Evolutionary conservation across 1,139 yeast species (phyloP).

Genomic region (Suhomyces atakaporum): DNA sequence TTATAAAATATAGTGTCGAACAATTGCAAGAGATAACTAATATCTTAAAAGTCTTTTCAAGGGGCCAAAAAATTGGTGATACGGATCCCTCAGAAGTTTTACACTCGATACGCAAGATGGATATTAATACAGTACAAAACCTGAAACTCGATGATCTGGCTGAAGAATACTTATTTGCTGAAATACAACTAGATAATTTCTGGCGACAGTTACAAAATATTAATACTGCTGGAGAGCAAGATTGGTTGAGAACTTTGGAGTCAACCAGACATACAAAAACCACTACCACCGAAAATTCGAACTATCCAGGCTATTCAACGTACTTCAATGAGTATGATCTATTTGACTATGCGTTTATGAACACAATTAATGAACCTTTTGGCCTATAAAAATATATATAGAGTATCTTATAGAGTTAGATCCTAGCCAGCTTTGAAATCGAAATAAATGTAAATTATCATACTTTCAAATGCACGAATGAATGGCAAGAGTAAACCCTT

Average conservation of each 20-base stretch:
- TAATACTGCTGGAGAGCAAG: slow-evolving; percentile 3
- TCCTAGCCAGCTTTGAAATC: no score
- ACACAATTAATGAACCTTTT: slow-evolving; percentile 2
- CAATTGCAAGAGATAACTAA: slow-evolving; percentile 10
- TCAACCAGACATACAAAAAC: background rate
- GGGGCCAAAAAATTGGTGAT: slow-evolving; percentile 1
- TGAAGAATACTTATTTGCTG: slow-evolving; percentile 21
- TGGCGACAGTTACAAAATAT: slow-evolving; percentile 15
- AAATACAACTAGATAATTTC: slow-evolving; percentile 21
- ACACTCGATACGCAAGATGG: slow-evolving; percentile 3
- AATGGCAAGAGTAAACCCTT: no score
- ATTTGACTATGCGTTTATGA: slow-evolving; percentile 5
- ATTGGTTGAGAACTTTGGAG: slow-evolving; percentile 4
- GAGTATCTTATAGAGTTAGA: background rate
- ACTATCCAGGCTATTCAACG: background rate
- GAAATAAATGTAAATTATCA: no score
- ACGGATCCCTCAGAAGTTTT: slow-evolving; percentile 7
- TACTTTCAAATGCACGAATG: no score
- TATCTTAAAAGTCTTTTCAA: slow-evolving; percentile 4
- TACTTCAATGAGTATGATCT: slow-evolving; percentile 7
- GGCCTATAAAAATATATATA: background rate
- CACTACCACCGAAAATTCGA: background rate
- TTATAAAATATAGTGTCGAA: slow-evolving; percentile 7
- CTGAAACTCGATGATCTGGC: slow-evolving; percentile 15
- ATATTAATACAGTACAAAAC: slow-evolving; percentile 3